These are phyloP conservation scores for Coemansia pectinata DNA, from an alignment of 192 early-diverging fungal genomes.

Conservation along the genomic window DNA sequence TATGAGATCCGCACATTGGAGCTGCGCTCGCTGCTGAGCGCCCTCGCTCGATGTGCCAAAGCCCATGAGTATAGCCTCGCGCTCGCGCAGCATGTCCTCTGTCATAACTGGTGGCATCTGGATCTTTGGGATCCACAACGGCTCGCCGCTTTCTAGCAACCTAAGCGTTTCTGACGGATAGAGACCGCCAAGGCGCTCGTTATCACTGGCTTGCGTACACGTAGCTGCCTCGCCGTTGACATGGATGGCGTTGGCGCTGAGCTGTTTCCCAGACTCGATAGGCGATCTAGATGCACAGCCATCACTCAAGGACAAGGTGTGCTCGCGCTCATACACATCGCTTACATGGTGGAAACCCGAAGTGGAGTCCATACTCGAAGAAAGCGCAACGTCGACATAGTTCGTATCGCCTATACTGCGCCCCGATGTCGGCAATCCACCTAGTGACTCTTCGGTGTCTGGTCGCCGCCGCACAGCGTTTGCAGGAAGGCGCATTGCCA, in stretches of 20 bases:
- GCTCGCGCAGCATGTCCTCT: slow-evolving; percentile 84
- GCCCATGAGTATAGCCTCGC: slow-evolving; percentile 74
- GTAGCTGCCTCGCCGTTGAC: background rate
- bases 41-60: slow-evolving; percentile 74
- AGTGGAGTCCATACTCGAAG: slow-evolving; percentile 48
- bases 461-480: slow-evolving; percentile 21
- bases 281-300: background rate
- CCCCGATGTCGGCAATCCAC: background rate
- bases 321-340: slow-evolving; percentile 37
- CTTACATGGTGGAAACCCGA: slow-evolving; percentile 53
- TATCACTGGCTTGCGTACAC: slow-evolving; percentile 16
- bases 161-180: slow-evolving; percentile 49
- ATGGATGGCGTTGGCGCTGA: background rate
- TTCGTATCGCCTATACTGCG: slow-evolving; percentile 17
- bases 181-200: slow-evolving; percentile 55
- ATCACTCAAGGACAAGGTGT: background rate
- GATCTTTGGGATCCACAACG: slow-evolving; percentile 68
- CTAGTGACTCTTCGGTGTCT: background rate
- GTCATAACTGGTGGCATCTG: slow-evolving; percentile 80
- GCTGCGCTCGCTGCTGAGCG: slow-evolving; percentile 67
- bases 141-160: slow-evolving; percentile 61
- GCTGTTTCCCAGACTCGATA: background rate
- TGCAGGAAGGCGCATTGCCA: slow-evolving; percentile 33
- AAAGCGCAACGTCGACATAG: slow-evolving; percentile 45
- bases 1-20: slow-evolving; percentile 70